Evolutionary conservation across 1,139 yeast species (phyloP), one percentile per base, ranked within the genome.

Genomic region (Nakaseomyces uthaithaninus): DNA sequence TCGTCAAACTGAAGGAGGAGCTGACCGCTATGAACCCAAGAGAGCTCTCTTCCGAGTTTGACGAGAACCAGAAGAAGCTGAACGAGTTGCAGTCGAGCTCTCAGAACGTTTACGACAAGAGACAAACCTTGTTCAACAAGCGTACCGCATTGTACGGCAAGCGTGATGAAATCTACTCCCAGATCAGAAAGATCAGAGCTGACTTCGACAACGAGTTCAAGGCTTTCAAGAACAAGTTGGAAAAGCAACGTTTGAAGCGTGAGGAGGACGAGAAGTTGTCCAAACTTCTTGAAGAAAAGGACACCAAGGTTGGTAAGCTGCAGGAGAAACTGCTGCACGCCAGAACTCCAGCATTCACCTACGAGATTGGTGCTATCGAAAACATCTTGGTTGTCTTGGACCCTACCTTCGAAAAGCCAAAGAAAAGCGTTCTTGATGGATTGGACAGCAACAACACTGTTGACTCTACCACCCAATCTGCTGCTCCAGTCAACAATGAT

Each of bases 261-360:
- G 82, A 76, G 45, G 81, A 78, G 53, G 89, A 78, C 65, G 67
- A 71, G 65, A 69, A 80, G 63, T 55, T 70, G 62, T 65, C 70
- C 58, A 66, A 71, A 61, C 63, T 68, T 49, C 66, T 74, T 51
- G 77, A 80, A 60, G 80, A 77, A 63, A 72, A 73, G 58, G 71
- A 72, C 45, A 79, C 72, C 60, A 72, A 73, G 53, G 71, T 77
- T 63, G 77, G 76, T 48, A 71, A 73, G 58, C 79, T 91, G 50
- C 86, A 83, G 56, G 68, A 71, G 49, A 73, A 74, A 55, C 70
- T 79, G 62, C 68, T 72, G 42, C 75, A 73, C 47, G 87, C 87
- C 42, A 82, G 89, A 26, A 69, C 72, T 54, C 95, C 97, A 34
- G 97, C 96, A 28, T 89, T 83, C 67, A 77, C 80, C 46, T 67